These are phyloP conservation scores for Ricinus communis DNA, from an alignment of 345 rosid species.

Conservation along the genomic window DNA sequence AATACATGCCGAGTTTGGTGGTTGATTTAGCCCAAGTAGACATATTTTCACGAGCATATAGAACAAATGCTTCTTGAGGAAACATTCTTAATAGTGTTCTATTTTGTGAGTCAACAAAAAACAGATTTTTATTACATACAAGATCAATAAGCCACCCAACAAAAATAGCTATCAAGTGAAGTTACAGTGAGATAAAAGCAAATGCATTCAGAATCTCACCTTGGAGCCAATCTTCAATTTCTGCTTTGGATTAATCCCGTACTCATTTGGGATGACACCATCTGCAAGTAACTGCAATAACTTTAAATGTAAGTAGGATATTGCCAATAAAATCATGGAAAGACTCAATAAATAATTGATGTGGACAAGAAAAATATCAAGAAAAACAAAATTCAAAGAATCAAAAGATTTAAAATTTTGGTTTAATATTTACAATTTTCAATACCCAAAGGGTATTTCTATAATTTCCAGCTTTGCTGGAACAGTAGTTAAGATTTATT, in stretches of 20 bases:
- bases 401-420: too few relatives aligned
- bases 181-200: background rate
- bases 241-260: conserved; percentile 94
- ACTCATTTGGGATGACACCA: conserved; percentile 97
- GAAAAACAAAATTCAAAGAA: too few relatives aligned
- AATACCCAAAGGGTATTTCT: too few relatives aligned
- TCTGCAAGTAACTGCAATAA: conserved; percentile 88
- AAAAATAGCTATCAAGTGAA: background rate
- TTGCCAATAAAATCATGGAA: background rate
- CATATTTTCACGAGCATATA: background rate
- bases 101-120: background rate
- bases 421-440: too few relatives aligned
- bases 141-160: background rate
- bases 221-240: conserved; percentile 94
- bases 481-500: too few relatives aligned
- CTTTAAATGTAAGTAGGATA: conserved; percentile 21
- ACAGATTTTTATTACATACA: background rate
- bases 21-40: background rate
- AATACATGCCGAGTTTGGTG: background rate
- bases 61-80: conserved; percentile 2
- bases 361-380: too few relatives aligned
- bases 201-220: conserved; percentile 39
- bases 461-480: too few relatives aligned
- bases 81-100: background rate
- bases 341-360: too few relatives aligned